Evolutionary conservation across 805 yeast species (phyloP).

Genomic region (Monosporozyma yasuniensis): DNA sequence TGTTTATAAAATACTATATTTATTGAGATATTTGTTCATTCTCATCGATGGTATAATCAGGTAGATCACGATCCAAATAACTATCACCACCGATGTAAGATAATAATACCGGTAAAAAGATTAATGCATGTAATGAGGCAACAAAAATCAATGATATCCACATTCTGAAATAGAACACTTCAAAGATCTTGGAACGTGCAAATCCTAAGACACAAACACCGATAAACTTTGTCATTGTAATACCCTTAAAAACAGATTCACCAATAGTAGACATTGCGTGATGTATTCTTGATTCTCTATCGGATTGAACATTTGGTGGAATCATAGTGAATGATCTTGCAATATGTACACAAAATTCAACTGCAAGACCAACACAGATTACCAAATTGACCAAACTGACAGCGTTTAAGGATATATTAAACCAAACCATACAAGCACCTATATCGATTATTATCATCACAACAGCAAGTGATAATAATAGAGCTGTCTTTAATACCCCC

Average conservation of each 20-base stretch:
- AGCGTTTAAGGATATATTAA: slow-evolving; percentile 76
- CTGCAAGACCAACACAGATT: slow-evolving; percentile 89
- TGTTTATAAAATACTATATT: neutral
- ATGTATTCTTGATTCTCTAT: slow-evolving; percentile 32
- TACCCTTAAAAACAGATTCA: slow-evolving; percentile 83
- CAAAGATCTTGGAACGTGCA: slow-evolving; percentile 80
- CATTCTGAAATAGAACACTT: slow-evolving; percentile 88
- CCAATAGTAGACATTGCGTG: slow-evolving; percentile 74
- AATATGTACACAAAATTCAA: slow-evolving; percentile 86
- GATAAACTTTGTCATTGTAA: slow-evolving; percentile 77
- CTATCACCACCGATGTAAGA: slow-evolving; percentile 50
- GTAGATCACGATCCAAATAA: neutral
- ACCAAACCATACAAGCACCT: slow-evolving; percentile 69
- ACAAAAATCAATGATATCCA: slow-evolving; percentile 74
- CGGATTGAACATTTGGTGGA: slow-evolving; percentile 28
- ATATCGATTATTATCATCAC: slow-evolving; percentile 58
- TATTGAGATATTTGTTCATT: neutral
- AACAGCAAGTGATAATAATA: slow-evolving; percentile 49
- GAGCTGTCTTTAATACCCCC: slow-evolving; percentile 58
- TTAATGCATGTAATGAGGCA: slow-evolving; percentile 71
- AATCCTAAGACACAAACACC: slow-evolving; percentile 84
- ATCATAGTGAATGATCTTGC: slow-evolving; percentile 63
- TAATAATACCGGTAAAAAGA: slow-evolving; percentile 68
- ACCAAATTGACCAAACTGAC: slow-evolving; percentile 81
- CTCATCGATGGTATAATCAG: neutral